These are phyloP conservation scores for Hymenoscyphus occultus DNA, from an alignment of 2,329 filamentous ascomycete genomes.

Conservation along the genomic window DNA sequence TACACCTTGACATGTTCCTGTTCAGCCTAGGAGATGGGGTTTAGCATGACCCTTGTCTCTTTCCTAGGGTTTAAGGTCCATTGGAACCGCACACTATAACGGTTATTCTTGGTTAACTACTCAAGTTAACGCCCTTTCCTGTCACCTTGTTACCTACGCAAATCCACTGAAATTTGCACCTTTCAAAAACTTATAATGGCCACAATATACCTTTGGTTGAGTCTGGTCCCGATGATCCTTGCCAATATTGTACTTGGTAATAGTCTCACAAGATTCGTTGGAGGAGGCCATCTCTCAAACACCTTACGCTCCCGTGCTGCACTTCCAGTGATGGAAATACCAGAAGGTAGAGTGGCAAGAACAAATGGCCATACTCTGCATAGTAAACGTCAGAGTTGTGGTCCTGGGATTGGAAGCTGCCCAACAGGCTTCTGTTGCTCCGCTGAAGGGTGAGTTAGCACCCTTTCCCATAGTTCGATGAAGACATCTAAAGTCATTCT, in stretches of 20 bases:
- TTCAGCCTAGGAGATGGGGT: too few relatives aligned
- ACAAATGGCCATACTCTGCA: background rate
- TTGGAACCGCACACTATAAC: too few relatives aligned
- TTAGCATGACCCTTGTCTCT: too few relatives aligned
- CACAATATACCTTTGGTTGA: background rate
- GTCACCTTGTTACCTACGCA: too few relatives aligned
- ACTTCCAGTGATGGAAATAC: background rate
- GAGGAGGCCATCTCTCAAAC: background rate
- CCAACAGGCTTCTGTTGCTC: slow-evolving; percentile 19
- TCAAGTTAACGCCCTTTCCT: too few relatives aligned
- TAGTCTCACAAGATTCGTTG: background rate
- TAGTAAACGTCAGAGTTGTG: slow-evolving; percentile 10
- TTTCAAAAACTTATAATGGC: background rate
- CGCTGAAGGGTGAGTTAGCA: slow-evolving; percentile 7
- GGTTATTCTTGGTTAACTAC: too few relatives aligned
- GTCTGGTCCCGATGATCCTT: background rate
- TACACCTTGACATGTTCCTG: too few relatives aligned
- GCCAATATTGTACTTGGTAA: background rate
- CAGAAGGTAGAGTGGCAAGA: background rate
- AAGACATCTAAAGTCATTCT: background rate
- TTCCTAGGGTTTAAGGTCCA: too few relatives aligned
- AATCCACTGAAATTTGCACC: too few relatives aligned
- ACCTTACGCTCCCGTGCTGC: background rate
- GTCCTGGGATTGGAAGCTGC: slow-evolving; percentile 18
- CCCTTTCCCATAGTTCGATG: background rate